Evolutionary conservation across 1,284 basidiomycete species (phyloP).

Genomic region (Laetiporus sulphureus): DNA sequence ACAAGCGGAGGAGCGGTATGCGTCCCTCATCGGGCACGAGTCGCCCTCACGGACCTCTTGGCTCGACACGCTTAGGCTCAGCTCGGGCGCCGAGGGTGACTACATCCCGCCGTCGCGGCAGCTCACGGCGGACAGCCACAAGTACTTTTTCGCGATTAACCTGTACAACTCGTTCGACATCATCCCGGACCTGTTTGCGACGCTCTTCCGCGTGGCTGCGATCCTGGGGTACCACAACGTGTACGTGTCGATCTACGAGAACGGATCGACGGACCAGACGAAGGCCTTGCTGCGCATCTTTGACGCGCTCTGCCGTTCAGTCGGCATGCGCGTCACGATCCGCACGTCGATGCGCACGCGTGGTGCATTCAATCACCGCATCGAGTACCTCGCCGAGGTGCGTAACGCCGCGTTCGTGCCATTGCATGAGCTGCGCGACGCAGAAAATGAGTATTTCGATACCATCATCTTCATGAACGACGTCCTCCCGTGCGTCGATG

Average conservation of each 20-base stretch:
- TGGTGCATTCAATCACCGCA: constrained; percentile 96
- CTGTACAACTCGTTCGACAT: constrained; percentile 97
- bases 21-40: constrained; percentile 73
- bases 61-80: constrained; percentile 47
- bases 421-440: constrained; percentile 84
- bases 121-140: constrained; percentile 64
- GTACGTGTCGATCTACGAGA: constrained; percentile 96
- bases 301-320: constrained; percentile 81
- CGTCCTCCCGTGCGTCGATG: constrained; percentile 91
- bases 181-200: constrained; percentile 92
- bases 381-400: constrained; percentile 96
- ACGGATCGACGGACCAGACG: constrained; percentile 93
- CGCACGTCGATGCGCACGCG: constrained; percentile 85
- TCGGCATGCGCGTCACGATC: constrained; percentile 88
- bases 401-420: constrained; percentile 93
- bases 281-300: constrained; percentile 91
- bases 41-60: constrained; percentile 55
- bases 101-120: constrained; percentile 36
- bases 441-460: constrained; percentile 89
- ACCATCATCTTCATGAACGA: constrained; percentile 98
- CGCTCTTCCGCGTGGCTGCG: constrained; percentile 86
- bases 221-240: constrained; percentile 94
- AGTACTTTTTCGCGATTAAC: constrained; percentile 98
- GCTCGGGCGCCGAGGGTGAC: constrained; percentile 36
- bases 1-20: constrained; percentile 82